Evolutionary conservation across 2,329 filamentous ascomycete genomes (phyloP), one percentile per base, ranked within the genome.

Genomic region (Xylariales sp.): DNA sequence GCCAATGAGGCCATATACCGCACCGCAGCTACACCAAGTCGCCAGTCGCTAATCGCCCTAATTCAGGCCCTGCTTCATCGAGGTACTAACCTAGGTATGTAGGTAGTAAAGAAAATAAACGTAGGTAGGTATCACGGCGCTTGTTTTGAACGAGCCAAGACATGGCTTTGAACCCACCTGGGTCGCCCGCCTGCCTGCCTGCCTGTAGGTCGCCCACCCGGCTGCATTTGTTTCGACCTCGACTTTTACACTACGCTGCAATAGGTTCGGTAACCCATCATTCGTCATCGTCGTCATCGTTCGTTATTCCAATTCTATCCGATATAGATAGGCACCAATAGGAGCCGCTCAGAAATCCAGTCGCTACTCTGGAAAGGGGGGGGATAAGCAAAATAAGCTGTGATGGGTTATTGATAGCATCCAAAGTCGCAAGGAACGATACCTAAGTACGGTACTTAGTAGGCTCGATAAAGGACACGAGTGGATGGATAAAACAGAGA

Each of bases 121-220:
- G 14, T 41, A 41, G 39, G 39, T 34, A 59, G 43, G 30, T 36
- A 65, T 45, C 34, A 41, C 57, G 64, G 67, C 67, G 67, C 67
- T 67, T 69, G 67, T 69, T 67, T 67, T 45, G 53, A 60, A 64
- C 48, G 10, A 49, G 59, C 59, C 49, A 62, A 67, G 60, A 60
- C 12, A 41, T 12, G 23, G 23, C 23, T 23, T 23, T 23, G 10
- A 41, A 14, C 39, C 39, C 41, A 48, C 12, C 46, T 23, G 23
- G 23, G 23, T 23, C 41, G 28, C 45, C 50, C 55, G 54, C 49
- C 43, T 7, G 53, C 60, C 50, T 43, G 52, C 65, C 23, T 23
- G 23, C 23, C 23, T 23, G 23, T 23, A 23, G 23, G 23, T 23
- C 41, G 28, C 45, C 50, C 55, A 57, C 49, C 43, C 12, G 53